Evolutionary conservation across 2,329 filamentous ascomycete species (phyloP), one percentile per base, ranked within the genome.

Genomic region (Corynespora cassiicola): DNA sequence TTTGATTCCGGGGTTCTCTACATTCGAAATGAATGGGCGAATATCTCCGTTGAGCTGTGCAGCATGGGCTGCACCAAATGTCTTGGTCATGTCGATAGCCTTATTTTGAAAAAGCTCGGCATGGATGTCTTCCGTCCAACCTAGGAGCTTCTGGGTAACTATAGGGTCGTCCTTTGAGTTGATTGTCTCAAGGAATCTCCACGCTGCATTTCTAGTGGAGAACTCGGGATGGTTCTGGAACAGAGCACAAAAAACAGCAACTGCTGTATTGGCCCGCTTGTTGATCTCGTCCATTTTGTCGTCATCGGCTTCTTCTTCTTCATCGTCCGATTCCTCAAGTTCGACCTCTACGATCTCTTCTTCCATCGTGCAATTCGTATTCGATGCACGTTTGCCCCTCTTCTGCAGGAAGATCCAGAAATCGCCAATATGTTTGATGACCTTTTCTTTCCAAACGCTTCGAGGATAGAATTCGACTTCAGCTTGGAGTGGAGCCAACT

Each of bases 1-100:
- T 4, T 36, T 23, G 18, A 51, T 53, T 5, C 16, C 35, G 1
- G 49, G 38, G 19, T 50, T 16, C 1, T 18, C 15, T 17, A 37
- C 39, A 14, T 24, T 23, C 15, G 30, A 36, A 15, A 18, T 52
- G 12, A 56, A 61, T 2, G 50, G 49, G 2, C 40, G 42, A 9
- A 43, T 42, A 5, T 37, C 18, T 6, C 50, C 49, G 5, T 31
- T 39, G 9, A 61, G 38, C 4, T 46, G 28, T 0, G 39, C 35
- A 2, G 42, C 47, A 9, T 31, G 12, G 1, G 39, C 30, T 0
- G 39, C 35, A 2, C 40, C 47, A 9, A 28, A 12, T 1, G 39
- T 26, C n/a, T 28, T 18, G 6, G 45, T 21, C 5, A 24, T 33
- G 5, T 31, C 34, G 1, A 31, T 26, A 24, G 24, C 41, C 15